phyloP scores from a whole-genome alignment of 306 rosid genomes.

The Cicer pinnatifidum region DNA sequence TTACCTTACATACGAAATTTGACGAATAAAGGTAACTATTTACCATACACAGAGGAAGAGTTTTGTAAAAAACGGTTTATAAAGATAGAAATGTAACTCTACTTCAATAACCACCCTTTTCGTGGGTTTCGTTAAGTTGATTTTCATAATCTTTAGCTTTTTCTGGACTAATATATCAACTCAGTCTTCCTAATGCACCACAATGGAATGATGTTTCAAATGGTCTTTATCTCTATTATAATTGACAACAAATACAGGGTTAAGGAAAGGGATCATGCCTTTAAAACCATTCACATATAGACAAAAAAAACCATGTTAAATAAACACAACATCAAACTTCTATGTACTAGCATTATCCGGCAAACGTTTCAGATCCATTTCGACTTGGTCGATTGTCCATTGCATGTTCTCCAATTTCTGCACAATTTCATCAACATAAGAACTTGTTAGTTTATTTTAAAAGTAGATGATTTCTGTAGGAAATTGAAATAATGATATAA shows the following conservation, averaged over 20 bases:
- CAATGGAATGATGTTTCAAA: background rate
- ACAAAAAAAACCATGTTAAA: slow-evolving; percentile 10
- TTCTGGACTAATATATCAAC: too few relatives aligned
- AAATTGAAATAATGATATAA: slow-evolving; percentile 8
- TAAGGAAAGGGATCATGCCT: background rate
- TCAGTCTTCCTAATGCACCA: too few relatives aligned
- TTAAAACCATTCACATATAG: slow-evolving; percentile 18
- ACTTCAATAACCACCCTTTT: too few relatives aligned
- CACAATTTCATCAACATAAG: slow-evolving; percentile 22
- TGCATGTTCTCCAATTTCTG: slow-evolving; percentile 93
- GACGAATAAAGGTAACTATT: too few relatives aligned
- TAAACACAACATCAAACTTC: slow-evolving; percentile 17
- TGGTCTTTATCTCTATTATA: background rate
- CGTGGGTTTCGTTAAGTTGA: too few relatives aligned
- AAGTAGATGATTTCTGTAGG: background rate
- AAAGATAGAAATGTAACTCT: too few relatives aligned
- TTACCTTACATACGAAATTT: too few relatives aligned
- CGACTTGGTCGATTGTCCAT: slow-evolving; percentile 96
- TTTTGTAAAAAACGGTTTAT: too few relatives aligned
- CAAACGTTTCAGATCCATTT: slow-evolving; percentile 77
- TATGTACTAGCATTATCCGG: slow-evolving; percentile 62
- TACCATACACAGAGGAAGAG: too few relatives aligned
- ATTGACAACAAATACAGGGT: slow-evolving; percentile 13
- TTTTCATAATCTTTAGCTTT: too few relatives aligned
- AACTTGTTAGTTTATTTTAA: background rate